Evolutionary conservation across 306 rosid species (phyloP), one percentile per base, ranked within the genome.

Genomic region (Cucumis cinereus): DNA sequence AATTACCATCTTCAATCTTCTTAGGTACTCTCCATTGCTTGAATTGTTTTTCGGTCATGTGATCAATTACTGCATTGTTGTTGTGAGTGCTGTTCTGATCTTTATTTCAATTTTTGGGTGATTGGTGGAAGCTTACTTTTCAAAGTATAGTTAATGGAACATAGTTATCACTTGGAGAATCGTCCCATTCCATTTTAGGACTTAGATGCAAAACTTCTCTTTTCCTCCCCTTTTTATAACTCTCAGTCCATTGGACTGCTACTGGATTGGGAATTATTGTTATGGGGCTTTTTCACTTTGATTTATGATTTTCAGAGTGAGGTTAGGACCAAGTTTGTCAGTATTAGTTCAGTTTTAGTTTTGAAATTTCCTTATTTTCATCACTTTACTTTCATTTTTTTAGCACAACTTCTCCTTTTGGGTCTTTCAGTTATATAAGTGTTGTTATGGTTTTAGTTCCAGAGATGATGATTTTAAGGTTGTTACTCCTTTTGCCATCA

Each of bases 31-130:
- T 50, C 16, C 43, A 13, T 6, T 71, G 74, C 38, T 43, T 69
- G 74, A 71, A 16, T 28, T 49, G 4, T 49, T 71, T 71, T 50
- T 23, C 36, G 38, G 60, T 50, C 41, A 10, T 15, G 30, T 16
- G 57, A 28, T 69, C 59, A 28, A 71, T 26, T 71, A 50, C 43
- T 71, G 60, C 76, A 50, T 71, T 50, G 76, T 71, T 70, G 76
- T 50, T 16, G 43, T 50, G 40, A 28, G 56, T 71, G 33, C 23
- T 71, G 24, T 26, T 49, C 24, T 71, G 41, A 71, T 71, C 41
- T 26, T 71, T 71, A 71, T 47, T 71, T 50, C 26, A 47, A 28
- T 16, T 26, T 16, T 26, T 70, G 41, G 75, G 58, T 49, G 59
- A 23, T 22, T 23, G 74, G 47, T 30, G 35, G 53, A 22, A 36